Evolutionary conservation across 257 asterid species (phyloP).

Genomic region (Solanum gracilifrons): DNA sequence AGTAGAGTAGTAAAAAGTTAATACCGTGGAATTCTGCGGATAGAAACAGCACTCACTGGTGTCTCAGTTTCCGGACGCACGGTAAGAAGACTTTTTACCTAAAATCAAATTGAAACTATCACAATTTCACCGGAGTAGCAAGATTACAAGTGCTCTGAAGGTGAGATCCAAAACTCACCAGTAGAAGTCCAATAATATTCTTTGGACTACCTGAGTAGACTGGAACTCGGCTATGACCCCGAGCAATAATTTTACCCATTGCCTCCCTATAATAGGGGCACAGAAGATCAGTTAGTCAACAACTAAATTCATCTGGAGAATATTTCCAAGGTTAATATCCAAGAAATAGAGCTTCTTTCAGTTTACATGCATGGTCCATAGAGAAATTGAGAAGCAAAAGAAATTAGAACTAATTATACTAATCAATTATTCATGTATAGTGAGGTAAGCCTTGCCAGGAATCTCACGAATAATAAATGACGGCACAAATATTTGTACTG

Average conservation of each 20-base stretch:
- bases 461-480: neutral
- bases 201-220: conserved; percentile 66
- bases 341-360: neutral
- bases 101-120: neutral
- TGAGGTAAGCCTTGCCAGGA: neutral
- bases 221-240: conserved; percentile 94
- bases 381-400: neutral
- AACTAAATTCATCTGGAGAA: neutral
- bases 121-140: neutral
- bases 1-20: neutral
- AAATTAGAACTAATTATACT: neutral
- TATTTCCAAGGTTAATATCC: neutral
- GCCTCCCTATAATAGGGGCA: conserved; percentile 56
- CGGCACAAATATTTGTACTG: neutral
- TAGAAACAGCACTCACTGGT: conserved; percentile 80
- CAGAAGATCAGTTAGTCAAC: neutral
- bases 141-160: neutral
- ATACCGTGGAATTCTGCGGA: conserved; percentile 82
- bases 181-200: conserved; percentile 69
- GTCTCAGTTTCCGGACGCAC: conserved; percentile 83
- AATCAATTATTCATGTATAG: neutral
- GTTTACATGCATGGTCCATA: neutral
- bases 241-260: conserved; percentile 73
- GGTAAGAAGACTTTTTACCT: conserved; percentile 87
- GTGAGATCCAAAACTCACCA: conserved; percentile 29